Evolutionary conservation across 2,329 filamentous ascomycete species (phyloP), one percentile per base, ranked within the genome.

Genomic region (Metarhizium rileyi): DNA sequence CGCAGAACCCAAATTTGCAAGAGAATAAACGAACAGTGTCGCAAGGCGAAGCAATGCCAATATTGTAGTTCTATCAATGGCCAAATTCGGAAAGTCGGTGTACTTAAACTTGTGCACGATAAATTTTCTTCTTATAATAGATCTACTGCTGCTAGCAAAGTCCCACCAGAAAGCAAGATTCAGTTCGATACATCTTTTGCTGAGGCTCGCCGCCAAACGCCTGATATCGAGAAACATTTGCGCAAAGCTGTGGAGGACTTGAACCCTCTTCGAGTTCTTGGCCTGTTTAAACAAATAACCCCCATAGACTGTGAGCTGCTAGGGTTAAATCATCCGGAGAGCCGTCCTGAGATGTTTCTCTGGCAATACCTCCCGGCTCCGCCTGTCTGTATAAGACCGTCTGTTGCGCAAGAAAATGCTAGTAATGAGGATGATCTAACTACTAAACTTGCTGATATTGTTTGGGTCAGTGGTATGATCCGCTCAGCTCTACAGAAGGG

Each of bases 381-480:
- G 1, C 91, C 91, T 0, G 87, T 96, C 6, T 94, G 88, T 57
- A 94, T 98, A 60, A 80, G 91, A 51, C 91, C 91, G 0, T 95
- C 90, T 0, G 91, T 97, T 20, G 85, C 85, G 27, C 91, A 97
- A 65, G 91, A 97, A 55, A 87, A 82, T 53, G 87, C 90, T 4
- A 95, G 88, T 56, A 97, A 88, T 20, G 91, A 97, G 66, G 93
- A 98, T 63, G 93, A 98, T 59, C 78, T 97, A 54, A 97, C 93
- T 0, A 90, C 91, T 50, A 95, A 96, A 65, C 78, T 97, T 18
- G 86, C 89, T 28, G 91, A 98, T 63, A 97, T 98, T 56, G 84
- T 95, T 10, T 87, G 93, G 59, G 87, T 94, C 54, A 95, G 90
- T 62, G 85, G 86, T 47, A 80, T 94, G 57, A 87, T 98, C 54